Evolutionary conservation across 495 filamentous ascomycete genomes (phyloP).

Genomic region (Lophiostoma macrostomum): DNA sequence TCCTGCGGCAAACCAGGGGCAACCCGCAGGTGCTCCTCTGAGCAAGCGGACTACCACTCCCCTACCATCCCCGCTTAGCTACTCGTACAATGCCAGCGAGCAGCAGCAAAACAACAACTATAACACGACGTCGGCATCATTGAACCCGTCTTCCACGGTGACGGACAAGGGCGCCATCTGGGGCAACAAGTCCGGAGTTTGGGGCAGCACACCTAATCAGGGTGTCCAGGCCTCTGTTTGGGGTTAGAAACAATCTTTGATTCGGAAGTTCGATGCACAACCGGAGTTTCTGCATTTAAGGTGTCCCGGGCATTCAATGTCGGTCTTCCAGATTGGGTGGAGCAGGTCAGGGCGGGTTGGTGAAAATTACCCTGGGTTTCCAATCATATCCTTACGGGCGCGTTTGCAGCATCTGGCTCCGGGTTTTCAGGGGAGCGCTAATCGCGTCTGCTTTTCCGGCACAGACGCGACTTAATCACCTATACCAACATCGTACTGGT

Average conservation of each 20-base stretch:
- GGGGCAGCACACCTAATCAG: constrained; percentile 38
- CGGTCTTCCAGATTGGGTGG: constrained; percentile 34
- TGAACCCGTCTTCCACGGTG: constrained; percentile 50
- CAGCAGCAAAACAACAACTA: constrained; percentile 39
- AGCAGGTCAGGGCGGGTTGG: constrained; percentile 29
- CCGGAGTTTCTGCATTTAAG: constrained; percentile 40
- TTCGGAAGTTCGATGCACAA: constrained; percentile 34
- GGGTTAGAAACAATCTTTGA: constrained; percentile 34
- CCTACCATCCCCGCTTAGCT: constrained; percentile 81
- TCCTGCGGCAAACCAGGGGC: constrained; percentile 55
- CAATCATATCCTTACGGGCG: constrained; percentile 18
- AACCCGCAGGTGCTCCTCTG: constrained; percentile 60
- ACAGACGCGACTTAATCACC: constrained; percentile 6
- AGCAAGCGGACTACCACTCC: constrained; percentile 89
- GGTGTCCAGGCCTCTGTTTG: constrained; percentile 45
- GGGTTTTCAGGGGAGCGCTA: constrained; percentile 14
- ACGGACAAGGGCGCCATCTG: constrained; percentile 36
- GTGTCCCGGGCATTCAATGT: constrained; percentile 36
- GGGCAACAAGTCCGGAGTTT: constrained; percentile 40
- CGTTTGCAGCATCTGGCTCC: constrained; percentile 17
- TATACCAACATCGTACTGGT: background rate
- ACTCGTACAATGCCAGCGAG: constrained; percentile 65
- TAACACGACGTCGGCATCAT: constrained; percentile 56
- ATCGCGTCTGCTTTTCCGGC: constrained; percentile 5
- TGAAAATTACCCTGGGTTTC: constrained; percentile 26